Evolutionary conservation across 768 basidiomycete species (phyloP), one percentile per base, ranked within the genome.

Genomic region (Calocybe gangraenosa): DNA sequence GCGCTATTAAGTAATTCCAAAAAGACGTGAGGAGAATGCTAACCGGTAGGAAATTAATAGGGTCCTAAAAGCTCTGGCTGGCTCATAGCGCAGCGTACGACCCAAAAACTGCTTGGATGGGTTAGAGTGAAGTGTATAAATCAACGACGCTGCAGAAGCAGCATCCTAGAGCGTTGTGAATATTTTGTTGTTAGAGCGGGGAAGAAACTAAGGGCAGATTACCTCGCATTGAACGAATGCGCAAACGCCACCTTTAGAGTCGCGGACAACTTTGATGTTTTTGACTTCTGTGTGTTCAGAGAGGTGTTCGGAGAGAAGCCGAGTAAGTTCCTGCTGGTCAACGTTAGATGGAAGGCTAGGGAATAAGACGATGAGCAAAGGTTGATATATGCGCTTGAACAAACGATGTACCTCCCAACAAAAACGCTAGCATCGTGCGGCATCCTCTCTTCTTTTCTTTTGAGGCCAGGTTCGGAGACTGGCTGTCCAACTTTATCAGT

Each of bases 201-300:
- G 17, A 36, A 23, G 31, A 8, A 17, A 9, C 2, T 9, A 40
- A 44, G 51, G 32, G 21, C 18, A 40, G 40, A 40, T 18, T 56
- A 88, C 89, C 71, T 87, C 76, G 72, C 87, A 90, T 64, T 91
- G 89, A 18, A 89, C 82, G 60, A 92, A 92, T 46, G 88, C 89
- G 58, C 88, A 91, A 36, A 85, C 78, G 11, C 86, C 83, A 31
- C 85, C 85, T 60, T 82, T 84, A 46, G 75, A 77, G 61, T 89
- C 85, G 45, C 81, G 81, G 33, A 89, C 77, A 42, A 89, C 80
- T 58, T 78, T 79, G 61, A 90, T 74, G 39, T 75, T 76, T 60
- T 79, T 82, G 52, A 88, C 68, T 49, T 81, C 76, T 0, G 77
- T 69, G 58, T 85, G 75, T 42, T 76, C 74, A 6, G 82, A 80